A percentile compares a stretch with the other conserved stretches of the same genome.
Evolutionary conservation across 768 basidiomycete species (phyloP).

Genomic region (Dentipellis sp.): DNA sequence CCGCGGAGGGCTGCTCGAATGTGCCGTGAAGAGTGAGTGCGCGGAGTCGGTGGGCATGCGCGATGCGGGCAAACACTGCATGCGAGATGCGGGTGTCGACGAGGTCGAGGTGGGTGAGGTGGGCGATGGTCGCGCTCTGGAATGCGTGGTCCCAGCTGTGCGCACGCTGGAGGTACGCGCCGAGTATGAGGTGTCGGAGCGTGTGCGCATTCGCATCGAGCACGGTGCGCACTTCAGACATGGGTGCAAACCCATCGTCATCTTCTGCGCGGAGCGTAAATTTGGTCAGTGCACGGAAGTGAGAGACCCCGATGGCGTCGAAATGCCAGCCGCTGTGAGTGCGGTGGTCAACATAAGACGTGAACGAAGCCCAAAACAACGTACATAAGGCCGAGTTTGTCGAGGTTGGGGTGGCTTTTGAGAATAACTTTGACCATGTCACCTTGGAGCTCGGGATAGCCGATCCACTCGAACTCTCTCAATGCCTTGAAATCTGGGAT

Average conservation of each 20-base stretch:
- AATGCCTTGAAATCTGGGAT: conserved; percentile 55
- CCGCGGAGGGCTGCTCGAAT: conserved; percentile 48
- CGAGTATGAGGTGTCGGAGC: conserved; percentile 53
- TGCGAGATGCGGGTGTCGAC: conserved; percentile 63
- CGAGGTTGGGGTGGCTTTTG: conserved; percentile 42
- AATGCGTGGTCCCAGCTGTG: conserved; percentile 65
- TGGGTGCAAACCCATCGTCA: conserved; percentile 62
- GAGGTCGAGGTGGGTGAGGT: conserved; percentile 61
- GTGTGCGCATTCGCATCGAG: conserved; percentile 50
- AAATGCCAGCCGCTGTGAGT: conserved; percentile 57
- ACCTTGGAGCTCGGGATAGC: conserved; percentile 60
- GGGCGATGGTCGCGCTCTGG: conserved; percentile 51
- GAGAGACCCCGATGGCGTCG: conserved; percentile 60
- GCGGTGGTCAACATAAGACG: background rate
- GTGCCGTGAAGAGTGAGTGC: conserved; percentile 60
- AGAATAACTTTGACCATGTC: conserved; percentile 56
- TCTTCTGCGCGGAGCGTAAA: conserved; percentile 65
- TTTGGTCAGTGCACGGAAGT: conserved; percentile 48
- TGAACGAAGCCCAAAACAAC: conserved; percentile 8
- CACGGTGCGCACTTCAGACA: conserved; percentile 56
- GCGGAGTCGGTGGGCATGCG: conserved; percentile 50
- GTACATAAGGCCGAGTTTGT: conserved; percentile 51
- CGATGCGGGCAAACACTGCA: conserved; percentile 51
- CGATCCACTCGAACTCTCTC: conserved; percentile 67
- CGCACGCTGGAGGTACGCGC: conserved; percentile 55